These are phyloP conservation scores for Prunus salicina DNA, from an alignment of 306 rosid species.

Conservation along the genomic window DNA sequence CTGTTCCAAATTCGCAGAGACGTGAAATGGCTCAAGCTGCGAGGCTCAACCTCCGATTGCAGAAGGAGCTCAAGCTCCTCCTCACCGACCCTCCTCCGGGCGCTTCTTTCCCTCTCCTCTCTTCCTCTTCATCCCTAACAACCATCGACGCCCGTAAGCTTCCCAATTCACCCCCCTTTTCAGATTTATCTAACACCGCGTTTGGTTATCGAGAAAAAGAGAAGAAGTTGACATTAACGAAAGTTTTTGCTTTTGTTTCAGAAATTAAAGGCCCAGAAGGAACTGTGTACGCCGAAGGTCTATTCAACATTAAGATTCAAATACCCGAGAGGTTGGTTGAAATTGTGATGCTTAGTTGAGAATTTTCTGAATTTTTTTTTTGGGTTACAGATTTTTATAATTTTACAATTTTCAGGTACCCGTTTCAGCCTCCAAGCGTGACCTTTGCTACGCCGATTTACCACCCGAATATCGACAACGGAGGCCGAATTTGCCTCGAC, in stretches of 20 bases:
- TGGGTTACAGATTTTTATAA: neutral
- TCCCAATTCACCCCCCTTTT: neutral
- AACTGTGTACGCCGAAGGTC: conserved; percentile 31
- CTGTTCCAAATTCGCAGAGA: neutral
- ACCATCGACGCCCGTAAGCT: conserved; percentile 34
- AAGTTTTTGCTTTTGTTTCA: neutral
- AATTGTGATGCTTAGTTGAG: neutral
- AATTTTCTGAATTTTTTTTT: neutral
- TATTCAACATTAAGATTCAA: conserved; percentile 33
- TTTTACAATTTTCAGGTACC: conserved; percentile 21
- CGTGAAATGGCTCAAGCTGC: conserved; percentile 40
- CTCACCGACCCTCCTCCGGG: conserved; percentile 47
- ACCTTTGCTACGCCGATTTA: conserved; percentile 40
- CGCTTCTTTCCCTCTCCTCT: conserved; percentile 29
- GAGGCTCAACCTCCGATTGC: conserved; percentile 40
- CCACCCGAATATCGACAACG: conserved; percentile 43
- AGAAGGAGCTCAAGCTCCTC: conserved; percentile 46
- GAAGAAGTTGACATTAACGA: neutral
- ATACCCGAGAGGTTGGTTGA: conserved; percentile 30
- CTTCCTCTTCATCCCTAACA: conserved; percentile 21
- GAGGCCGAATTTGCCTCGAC: conserved; percentile 46
- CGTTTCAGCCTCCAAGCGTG: conserved; percentile 45
- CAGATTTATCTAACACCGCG: neutral
- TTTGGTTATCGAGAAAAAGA: neutral
- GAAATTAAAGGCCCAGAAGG: conserved; percentile 40